Percentiles rank a stretch among this genome's conserved stretches.
phyloP scores from a whole-genome alignment of 2,329 filamentous ascomycete species.

The Teratosphaeria zuluensis region DNA sequence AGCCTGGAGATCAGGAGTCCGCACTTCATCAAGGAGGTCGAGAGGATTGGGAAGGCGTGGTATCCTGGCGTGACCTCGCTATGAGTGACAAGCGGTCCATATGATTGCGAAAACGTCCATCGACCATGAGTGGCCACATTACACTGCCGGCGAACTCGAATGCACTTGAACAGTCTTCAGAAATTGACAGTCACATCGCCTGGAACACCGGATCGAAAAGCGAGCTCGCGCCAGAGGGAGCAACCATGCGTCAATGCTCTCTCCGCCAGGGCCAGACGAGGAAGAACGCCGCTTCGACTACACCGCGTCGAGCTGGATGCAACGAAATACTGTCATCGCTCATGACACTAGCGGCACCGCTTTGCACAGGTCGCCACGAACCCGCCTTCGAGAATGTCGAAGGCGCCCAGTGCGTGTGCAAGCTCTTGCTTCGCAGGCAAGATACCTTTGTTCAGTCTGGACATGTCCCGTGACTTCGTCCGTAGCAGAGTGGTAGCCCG shows the following conservation, averaged over 20 bases:
- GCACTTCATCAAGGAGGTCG: conserved; percentile 72
- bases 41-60: conserved; percentile 78
- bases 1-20: conserved; percentile 67
- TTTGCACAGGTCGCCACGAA: neutral
- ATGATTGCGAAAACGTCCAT: neutral
- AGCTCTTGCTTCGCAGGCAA: neutral
- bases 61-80: conserved; percentile 47
- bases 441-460: neutral
- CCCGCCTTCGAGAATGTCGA: neutral
- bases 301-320: too few relatives aligned
- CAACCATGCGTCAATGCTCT: too few relatives aligned
- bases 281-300: too few relatives aligned
- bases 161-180: neutral
- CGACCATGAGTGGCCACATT: neutral
- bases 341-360: too few relatives aligned
- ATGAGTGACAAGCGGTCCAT: neutral
- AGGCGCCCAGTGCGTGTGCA: neutral
- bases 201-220: too few relatives aligned
- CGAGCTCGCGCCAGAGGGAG: too few relatives aligned
- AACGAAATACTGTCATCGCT: too few relatives aligned
- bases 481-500: neutral
- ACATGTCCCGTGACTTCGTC: neutral
- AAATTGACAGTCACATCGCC: neutral
- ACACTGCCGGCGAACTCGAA: neutral
- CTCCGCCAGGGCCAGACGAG: too few relatives aligned